Base-by-base conservation (phyloP, 805 yeast species). In the Suhomyces canberraensis region DNA sequence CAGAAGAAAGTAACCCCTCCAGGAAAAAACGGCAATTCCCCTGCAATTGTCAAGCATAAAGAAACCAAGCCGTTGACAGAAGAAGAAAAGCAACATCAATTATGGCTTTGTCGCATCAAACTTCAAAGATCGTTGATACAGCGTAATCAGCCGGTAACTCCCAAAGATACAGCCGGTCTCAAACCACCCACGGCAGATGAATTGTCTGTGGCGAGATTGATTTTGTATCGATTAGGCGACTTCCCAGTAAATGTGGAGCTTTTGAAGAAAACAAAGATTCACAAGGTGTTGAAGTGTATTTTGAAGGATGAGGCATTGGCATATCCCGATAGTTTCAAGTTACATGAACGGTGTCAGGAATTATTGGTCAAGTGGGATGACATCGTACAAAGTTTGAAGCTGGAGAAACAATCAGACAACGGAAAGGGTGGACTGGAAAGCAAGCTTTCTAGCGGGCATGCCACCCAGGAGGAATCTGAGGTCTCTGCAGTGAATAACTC, bases 201-300 rank as follows among this genome's bases (percentile, higher is more conserved):
- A 38, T 64, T 72, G 41, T 57, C 59, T 46, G 58, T 62, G 16
- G 68, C 72, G 3, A 43, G 73, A 30, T 51, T 64, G 36, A 61
- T 64, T 11, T 56, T 75, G 27, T 53, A 61, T 37, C 61, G 71
- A 25, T 51, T 75, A 16, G 69, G 62, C 16, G 67, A 65, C 13
- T 69, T 72, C 40, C 65, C 73, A 1, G 64, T 75, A 24, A 60
- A 51, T 19, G 52, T 59, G 15, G 69, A 66, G 11, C 48, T 73
- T 15, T 58, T 75, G 40, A 60, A 57, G 33, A 53, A 54, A 16
- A 71, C 79, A 11, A 75, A 73, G 46, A 57, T 75, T 35, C 78
- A 75, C 48, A 75, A 75, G 50, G 79, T 75, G 1, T 50, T 75
- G 40, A 72, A 69, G 48, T 75, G 76, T 37, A 71, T 75, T 15